Evolutionary conservation across 2,329 filamentous ascomycete species (phyloP).

Genomic region (Beauveria scarabaeidicola): DNA sequence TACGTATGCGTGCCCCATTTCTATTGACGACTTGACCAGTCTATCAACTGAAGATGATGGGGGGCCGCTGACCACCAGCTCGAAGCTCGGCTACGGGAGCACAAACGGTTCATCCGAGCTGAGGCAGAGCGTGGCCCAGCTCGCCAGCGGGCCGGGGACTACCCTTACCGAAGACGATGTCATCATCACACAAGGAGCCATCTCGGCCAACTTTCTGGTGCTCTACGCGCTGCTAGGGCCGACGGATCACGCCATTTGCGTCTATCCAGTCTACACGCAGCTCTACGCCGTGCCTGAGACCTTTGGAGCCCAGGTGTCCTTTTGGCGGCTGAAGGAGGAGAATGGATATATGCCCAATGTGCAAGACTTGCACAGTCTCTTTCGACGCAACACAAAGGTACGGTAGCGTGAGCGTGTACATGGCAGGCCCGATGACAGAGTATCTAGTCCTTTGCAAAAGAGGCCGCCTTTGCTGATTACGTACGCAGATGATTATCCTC

Average conservation of each 20-base stretch:
- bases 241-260: conserved; percentile 77
- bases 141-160: conserved; percentile 52
- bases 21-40: conserved; percentile 55
- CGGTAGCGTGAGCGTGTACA: conserved; percentile 24
- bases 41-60: conserved; percentile 47
- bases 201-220: conserved; percentile 74
- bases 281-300: conserved; percentile 67
- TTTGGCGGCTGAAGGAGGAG: conserved; percentile 62
- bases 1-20: conserved; percentile 69
- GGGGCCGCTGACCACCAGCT: conserved; percentile 38
- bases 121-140: conserved; percentile 53
- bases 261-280: conserved; percentile 82
- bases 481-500: conserved; percentile 35
- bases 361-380: conserved; percentile 54
- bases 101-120: conserved; percentile 61
- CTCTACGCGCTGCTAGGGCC: conserved; percentile 64
- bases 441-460: conserved; percentile 17
- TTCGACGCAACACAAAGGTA: conserved; percentile 63
- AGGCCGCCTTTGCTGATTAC: neutral
- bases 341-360: conserved; percentile 61
- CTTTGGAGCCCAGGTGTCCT: conserved; percentile 65
- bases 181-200: conserved; percentile 71
- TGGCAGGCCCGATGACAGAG: neutral
- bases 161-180: conserved; percentile 50
- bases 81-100: conserved; percentile 61